A percentile compares a stretch with the other conserved stretches of the same genome.
These are phyloP conservation scores for Coleophoma eucalyptorum DNA, from an alignment of 2,329 filamentous ascomycete species.

Conservation along the genomic window DNA sequence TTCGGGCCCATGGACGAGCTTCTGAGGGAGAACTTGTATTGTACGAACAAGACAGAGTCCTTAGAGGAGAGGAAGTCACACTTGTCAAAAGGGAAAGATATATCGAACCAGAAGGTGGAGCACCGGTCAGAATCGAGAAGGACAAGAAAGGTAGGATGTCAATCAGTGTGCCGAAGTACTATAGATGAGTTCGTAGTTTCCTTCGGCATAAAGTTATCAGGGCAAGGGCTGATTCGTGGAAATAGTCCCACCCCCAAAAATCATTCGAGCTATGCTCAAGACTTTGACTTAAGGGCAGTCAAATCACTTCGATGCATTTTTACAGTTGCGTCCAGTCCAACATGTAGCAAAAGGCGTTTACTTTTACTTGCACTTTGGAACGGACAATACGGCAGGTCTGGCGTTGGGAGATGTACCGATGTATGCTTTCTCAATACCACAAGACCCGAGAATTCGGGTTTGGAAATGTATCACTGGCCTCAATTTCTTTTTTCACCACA, in stretches of 20 bases:
- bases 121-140: conserved; percentile 66
- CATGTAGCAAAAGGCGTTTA: neutral
- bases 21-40: conserved; percentile 60
- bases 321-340: too few relatives aligned
- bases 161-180: conserved; percentile 70
- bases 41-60: conserved; percentile 45
- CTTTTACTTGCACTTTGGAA: neutral
- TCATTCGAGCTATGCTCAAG: conserved; percentile 67
- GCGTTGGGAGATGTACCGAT: neutral
- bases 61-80: conserved; percentile 48
- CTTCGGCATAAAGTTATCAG: conserved; percentile 2
- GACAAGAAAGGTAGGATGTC: conserved; percentile 96
- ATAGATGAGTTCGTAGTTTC: conserved; percentile 44
- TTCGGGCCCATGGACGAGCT: conserved; percentile 52
- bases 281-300: conserved; percentile 54
- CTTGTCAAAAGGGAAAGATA: conserved; percentile 47
- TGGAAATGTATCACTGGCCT: too few relatives aligned
- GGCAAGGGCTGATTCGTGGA: conserved; percentile 16
- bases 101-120: conserved; percentile 52
- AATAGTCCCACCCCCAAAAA: conserved; percentile 57
- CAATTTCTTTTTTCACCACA: too few relatives aligned
- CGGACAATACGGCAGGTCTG: neutral
- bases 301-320: too few relatives aligned
- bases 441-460: neutral
- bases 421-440: neutral